phyloP scores from a whole-genome alignment of 768 basidiomycete genomes.

The Sporobolomyces phaffii region DNA sequence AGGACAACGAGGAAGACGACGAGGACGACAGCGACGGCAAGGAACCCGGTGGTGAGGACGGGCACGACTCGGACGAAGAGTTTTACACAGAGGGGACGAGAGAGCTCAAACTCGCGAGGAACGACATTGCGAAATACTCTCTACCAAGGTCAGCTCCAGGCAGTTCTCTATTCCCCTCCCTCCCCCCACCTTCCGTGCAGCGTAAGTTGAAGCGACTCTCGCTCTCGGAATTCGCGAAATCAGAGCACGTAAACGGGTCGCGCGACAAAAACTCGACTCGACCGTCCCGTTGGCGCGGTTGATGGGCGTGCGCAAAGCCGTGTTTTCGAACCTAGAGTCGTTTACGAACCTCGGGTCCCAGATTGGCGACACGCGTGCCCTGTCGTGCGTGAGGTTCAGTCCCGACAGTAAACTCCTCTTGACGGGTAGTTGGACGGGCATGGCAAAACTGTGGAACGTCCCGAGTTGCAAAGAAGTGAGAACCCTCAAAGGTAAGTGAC shows the following conservation, averaged over 20 bases:
- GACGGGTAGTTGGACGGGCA: conserved; percentile 94
- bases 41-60: conserved; percentile 12
- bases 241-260: conserved; percentile 92
- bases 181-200: conserved; percentile 52
- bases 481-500: conserved; percentile 60
- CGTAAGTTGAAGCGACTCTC: neutral
- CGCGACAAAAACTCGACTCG: conserved; percentile 85
- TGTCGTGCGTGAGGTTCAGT: conserved; percentile 88
- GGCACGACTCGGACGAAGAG: conserved; percentile 66
- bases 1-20: no score
- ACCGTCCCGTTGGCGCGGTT: conserved; percentile 77
- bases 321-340: conserved; percentile 86
- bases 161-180: conserved; percentile 44
- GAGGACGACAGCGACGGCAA: neutral
- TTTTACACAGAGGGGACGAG: conserved; percentile 90
- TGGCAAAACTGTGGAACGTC: conserved; percentile 90
- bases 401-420: conserved; percentile 82
- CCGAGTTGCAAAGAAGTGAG: conserved; percentile 76
- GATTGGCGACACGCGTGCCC: conserved; percentile 92
- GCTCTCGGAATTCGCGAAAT: conserved; percentile 52
- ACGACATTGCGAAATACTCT: conserved; percentile 85
- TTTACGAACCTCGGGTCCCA: conserved; percentile 92
- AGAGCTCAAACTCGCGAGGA: conserved; percentile 75
- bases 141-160: conserved; percentile 69
- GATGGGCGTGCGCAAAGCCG: conserved; percentile 84